These are phyloP conservation scores for Stevia rebaudiana DNA, from an alignment of 140 eudicot genomes.

Conservation along the genomic window DNA sequence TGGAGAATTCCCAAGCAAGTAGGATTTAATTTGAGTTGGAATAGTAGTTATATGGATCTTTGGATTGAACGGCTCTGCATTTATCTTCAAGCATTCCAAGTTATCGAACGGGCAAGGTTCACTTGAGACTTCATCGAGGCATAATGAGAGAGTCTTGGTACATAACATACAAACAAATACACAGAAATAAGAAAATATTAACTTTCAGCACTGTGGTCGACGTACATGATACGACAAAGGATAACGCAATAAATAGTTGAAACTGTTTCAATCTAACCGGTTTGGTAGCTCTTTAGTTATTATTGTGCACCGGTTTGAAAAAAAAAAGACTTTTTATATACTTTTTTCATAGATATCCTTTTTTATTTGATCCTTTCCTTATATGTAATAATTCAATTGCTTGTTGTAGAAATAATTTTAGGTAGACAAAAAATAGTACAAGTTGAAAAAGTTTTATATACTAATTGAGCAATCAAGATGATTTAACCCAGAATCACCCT, in stretches of 20 bases:
- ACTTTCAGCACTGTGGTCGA: not conserved
- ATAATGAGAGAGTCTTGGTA: constrained; percentile 1
- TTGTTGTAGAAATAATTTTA: too few relatives aligned
- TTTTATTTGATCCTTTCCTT: too few relatives aligned
- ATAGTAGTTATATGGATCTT: not conserved
- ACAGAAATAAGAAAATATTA: not conserved
- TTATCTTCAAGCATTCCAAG: constrained; percentile 9
- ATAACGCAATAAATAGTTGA: not conserved
- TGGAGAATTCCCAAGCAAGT: constrained; percentile 27
- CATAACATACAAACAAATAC: not conserved
- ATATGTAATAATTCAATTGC: too few relatives aligned
- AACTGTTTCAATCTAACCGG: not conserved
- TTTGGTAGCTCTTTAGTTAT: not conserved
- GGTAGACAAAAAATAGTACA: not conserved
- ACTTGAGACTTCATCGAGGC: not conserved
- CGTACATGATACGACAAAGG: not conserved
- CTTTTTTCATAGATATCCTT: not conserved
- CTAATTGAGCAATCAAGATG: not conserved
- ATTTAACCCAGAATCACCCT: not conserved
- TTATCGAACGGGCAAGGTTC: constrained; percentile 7
- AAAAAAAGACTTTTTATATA: not conserved
- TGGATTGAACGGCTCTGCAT: not conserved
- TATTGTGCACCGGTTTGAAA: not conserved
- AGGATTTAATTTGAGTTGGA: constrained; percentile 5
- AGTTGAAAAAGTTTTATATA: too few relatives aligned